Conservation (phyloP, 23 red algal species). For the Gracilaria gracilis region DNA sequence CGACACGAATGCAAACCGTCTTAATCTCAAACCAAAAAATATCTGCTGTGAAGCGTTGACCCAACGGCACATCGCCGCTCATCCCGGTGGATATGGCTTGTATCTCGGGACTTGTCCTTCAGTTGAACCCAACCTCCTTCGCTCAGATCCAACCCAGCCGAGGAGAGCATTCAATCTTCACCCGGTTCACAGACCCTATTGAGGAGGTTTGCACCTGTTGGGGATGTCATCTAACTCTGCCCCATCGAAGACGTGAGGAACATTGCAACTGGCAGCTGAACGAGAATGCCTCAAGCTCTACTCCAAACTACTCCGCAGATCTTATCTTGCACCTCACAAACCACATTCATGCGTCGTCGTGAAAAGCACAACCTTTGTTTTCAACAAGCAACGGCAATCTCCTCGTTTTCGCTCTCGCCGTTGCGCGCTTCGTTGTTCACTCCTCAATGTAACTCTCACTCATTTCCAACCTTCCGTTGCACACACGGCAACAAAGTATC, state of each 20-base stretch:
- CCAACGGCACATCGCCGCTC: too few relatives aligned
- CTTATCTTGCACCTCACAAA: not conserved
- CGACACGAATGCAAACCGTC: too few relatives aligned
- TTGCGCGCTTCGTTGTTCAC: not conserved
- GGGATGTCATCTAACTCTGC: not conserved
- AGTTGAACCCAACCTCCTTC: too few relatives aligned
- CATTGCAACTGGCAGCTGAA: not conserved
- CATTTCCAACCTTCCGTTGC: not conserved
- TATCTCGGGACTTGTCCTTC: too few relatives aligned
- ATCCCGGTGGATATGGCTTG: too few relatives aligned
- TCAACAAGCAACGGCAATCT: not conserved
- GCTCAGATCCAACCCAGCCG: too few relatives aligned
- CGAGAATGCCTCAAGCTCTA: not conserved
- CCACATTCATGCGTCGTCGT: not conserved
- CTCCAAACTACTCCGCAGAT: not conserved
- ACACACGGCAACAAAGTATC: not conserved
- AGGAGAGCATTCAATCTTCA: too few relatives aligned
- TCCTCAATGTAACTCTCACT: not conserved
- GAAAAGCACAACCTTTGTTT: constrained; percentile 5
- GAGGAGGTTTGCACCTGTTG: not conserved
- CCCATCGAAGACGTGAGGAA: not conserved
- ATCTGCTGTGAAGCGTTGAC: too few relatives aligned
- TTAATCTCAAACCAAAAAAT: too few relatives aligned
- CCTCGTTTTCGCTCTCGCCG: not conserved
- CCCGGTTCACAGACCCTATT: too few relatives aligned